A percentile compares a stretch with the other conserved stretches of the same genome.
These are phyloP conservation scores for Sugiyamaella marilandica DNA, from an alignment of 805 yeast genomes.

Conservation along the genomic window DNA sequence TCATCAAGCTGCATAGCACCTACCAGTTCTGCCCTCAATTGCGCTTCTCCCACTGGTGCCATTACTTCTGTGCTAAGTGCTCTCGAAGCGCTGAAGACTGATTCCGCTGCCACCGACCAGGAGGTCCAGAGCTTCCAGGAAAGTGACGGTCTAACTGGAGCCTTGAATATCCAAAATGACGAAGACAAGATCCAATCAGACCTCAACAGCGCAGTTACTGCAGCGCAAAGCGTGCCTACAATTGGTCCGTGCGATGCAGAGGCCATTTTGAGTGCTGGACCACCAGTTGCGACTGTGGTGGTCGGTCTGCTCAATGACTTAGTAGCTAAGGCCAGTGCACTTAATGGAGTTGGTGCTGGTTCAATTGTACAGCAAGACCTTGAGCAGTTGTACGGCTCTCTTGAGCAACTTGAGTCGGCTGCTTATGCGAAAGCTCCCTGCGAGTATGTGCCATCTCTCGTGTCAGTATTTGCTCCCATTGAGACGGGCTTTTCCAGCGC, in stretches of 20 bases:
- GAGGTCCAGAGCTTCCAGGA: conserved; percentile 8
- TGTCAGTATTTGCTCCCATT: conserved; percentile 14
- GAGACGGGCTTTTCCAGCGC: conserved; percentile 13
- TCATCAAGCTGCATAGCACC: neutral
- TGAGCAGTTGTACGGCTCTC: conserved; percentile 17
- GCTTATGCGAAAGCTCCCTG: conserved; percentile 18
- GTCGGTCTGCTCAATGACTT: conserved; percentile 17
- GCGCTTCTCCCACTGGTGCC: conserved; percentile 3
- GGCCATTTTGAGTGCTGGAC: conserved; percentile 11
- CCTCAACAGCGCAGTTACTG: conserved; percentile 11
- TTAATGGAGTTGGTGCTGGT: conserved; percentile 21
- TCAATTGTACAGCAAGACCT: conserved; percentile 24
- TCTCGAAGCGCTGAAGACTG: conserved; percentile 11
- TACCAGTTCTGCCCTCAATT: neutral
- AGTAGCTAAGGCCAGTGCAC: conserved; percentile 23
- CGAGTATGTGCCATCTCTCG: conserved; percentile 12
- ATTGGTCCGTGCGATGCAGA: conserved; percentile 1
- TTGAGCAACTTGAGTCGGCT: conserved; percentile 20
- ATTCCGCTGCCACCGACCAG: conserved; percentile 10
- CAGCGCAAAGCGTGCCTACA: conserved; percentile 11
- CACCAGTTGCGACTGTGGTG: conserved; percentile 17
- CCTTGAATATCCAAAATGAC: conserved; percentile 27
- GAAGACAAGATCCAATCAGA: conserved; percentile 21
- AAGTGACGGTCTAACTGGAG: conserved; percentile 26
- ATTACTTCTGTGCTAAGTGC: conserved; percentile 8